A percentile compares a stretch with the other conserved stretches of the same genome.
Evolutionary conservation across 768 basidiomycete species (phyloP).

Genomic region (Mycena maculata): DNA sequence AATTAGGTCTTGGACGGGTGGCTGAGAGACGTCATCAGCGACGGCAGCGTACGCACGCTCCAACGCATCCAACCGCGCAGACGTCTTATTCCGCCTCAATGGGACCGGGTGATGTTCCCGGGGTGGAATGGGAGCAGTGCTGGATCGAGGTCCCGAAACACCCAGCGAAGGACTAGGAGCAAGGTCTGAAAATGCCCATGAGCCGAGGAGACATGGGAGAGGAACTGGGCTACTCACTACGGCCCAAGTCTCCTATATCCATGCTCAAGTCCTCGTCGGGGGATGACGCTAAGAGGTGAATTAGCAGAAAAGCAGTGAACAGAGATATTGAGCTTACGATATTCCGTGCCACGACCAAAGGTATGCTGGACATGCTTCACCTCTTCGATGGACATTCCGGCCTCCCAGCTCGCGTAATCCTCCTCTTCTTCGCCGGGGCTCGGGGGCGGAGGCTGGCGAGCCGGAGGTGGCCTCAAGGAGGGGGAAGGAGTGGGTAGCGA

Average conservation of each 20-base stretch:
- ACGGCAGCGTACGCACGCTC: constrained; percentile 58
- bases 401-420: constrained; percentile 48
- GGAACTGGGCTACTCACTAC: not conserved
- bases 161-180: constrained; percentile 5
- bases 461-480: constrained; percentile 27
- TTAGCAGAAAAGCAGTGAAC: not conserved
- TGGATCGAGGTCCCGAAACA: constrained; percentile 5
- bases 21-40: constrained; percentile 55
- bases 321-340: constrained; percentile 1
- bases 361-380: constrained; percentile 22
- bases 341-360: constrained; percentile 13
- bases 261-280: not conserved
- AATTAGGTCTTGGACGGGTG: constrained; percentile 60
- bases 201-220: not conserved
- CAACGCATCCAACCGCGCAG: constrained; percentile 56
- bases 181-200: not conserved
- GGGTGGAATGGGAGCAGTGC: constrained; percentile 25
- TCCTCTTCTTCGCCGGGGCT: constrained; percentile 30
- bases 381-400: constrained; percentile 33
- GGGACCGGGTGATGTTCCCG: constrained; percentile 28
- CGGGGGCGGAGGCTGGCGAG: constrained; percentile 2
- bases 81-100: constrained; percentile 53
- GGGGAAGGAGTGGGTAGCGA: constrained; percentile 38
- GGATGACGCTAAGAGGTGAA: not conserved
- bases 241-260: not conserved